Conservation (phyloP, 345 rosid genomes). For the Geranium brycei region DNA sequence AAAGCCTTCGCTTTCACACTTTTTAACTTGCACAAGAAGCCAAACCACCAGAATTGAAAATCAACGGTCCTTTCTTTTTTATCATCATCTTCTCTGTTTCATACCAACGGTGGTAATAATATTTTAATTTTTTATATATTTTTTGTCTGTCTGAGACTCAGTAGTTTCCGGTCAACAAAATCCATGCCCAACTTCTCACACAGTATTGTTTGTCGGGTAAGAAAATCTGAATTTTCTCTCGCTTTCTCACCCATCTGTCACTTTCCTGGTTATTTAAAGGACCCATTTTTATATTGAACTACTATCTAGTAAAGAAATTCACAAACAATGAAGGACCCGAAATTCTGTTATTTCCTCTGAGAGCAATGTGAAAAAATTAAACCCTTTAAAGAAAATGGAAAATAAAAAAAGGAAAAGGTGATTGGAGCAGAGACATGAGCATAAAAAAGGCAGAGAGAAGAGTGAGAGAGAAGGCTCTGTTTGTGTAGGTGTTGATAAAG, state of each 20-base stretch:
- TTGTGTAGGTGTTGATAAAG: not conserved
- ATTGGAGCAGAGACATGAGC: not conserved
- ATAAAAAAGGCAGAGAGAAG: not conserved
- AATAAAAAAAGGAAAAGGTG: too few species aligned
- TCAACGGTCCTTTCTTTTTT: not conserved
- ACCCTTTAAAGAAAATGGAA: too few species aligned
- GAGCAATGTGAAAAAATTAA: too few species aligned
- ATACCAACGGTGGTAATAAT: too few species aligned
- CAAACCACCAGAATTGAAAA: not conserved
- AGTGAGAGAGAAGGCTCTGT: not conserved
- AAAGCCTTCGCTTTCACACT: too few species aligned
- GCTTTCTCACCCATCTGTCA: slow-evolving; percentile 24
- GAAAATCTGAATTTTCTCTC: not conserved
- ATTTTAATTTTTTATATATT: too few species aligned
- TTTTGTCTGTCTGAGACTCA: too few species aligned
- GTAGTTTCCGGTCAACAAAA: slow-evolving; percentile 16
- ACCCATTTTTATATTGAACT: not conserved
- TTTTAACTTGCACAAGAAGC: not conserved
- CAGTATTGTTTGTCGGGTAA: slow-evolving; percentile 50
- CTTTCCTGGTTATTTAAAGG: slow-evolving; percentile 37
- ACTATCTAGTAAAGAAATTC: not conserved
- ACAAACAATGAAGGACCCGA: not conserved
- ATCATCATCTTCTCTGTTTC: too few species aligned
- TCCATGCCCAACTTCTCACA: slow-evolving; percentile 21
- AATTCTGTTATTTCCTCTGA: not conserved